A percentile compares a stretch with the other conserved stretches of the same genome.
These are phyloP conservation scores for Pseudoturritis turrita DNA, from an alignment of 345 rosid genomes.

Conservation along the genomic window DNA sequence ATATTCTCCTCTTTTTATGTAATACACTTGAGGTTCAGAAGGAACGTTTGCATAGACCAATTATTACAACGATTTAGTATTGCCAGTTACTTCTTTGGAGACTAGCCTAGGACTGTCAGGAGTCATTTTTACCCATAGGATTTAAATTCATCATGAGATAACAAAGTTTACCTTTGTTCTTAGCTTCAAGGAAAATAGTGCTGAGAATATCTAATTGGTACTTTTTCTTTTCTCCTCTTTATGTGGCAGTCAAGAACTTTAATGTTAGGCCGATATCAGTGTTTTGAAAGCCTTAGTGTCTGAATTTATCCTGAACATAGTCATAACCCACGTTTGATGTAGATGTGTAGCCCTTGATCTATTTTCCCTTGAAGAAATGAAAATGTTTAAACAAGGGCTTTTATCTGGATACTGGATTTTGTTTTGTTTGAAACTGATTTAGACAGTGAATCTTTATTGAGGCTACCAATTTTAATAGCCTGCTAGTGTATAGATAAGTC, in stretches of 20 bases:
- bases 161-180: background rate
- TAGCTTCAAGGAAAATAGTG: background rate
- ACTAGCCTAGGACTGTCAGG: background rate
- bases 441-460: background rate
- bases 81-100: background rate
- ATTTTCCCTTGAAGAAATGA: background rate
- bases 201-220: background rate
- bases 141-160: background rate
- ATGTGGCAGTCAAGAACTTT: background rate
- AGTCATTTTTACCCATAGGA: background rate
- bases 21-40: background rate
- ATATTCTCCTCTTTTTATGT: background rate
- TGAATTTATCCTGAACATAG: background rate
- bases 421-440: background rate
- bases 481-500: background rate
- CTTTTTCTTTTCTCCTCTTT: background rate
- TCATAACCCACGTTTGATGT: background rate
- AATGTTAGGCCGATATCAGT: background rate
- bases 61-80: background rate
- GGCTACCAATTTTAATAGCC: background rate
- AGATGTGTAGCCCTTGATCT: background rate
- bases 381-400: background rate
- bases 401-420: background rate
- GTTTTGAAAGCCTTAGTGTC: background rate
- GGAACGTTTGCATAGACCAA: background rate